phyloP scores from a whole-genome alignment of 176 grass and related monocot genomes.

The Microstegium vimineum region DNA sequence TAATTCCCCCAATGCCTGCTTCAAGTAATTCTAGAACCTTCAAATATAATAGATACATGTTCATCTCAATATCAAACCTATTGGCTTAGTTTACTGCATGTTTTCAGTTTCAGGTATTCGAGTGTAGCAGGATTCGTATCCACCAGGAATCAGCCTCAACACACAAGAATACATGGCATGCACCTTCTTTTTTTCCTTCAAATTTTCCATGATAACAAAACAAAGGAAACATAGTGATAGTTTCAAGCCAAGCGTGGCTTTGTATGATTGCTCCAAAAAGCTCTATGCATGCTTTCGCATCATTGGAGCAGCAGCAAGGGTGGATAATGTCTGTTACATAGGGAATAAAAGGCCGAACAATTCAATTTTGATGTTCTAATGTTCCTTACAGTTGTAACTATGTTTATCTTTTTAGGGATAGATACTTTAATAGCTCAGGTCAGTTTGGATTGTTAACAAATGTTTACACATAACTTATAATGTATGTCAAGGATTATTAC shows the following conservation, averaged over 20 bases:
- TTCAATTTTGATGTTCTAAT: neutral
- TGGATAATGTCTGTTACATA: neutral
- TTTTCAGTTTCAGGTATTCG: slow-evolving; percentile 55
- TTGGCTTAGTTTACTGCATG: neutral
- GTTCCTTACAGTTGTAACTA: neutral
- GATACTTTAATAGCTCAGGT: neutral
- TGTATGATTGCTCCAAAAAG: neutral
- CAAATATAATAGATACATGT: neutral
- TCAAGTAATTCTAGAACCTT: slow-evolving; percentile 34
- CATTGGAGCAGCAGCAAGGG: neutral
- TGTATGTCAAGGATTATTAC: neutral
- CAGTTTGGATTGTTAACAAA: neutral
- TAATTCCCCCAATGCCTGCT: slow-evolving; percentile 51
- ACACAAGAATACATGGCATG: neutral
- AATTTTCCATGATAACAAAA: neutral
- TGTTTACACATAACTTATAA: too few species aligned
- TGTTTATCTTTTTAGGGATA: neutral
- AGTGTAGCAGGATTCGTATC: slow-evolving; percentile 27
- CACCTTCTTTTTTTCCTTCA: neutral
- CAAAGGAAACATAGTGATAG: neutral
- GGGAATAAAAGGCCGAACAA: neutral
- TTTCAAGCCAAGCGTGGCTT: neutral
- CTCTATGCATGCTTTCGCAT: neutral
- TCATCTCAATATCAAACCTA: neutral
- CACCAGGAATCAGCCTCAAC: neutral